A percentile compares a stretch with the other conserved stretches of the same genome.
phyloP scores from a whole-genome alignment of 768 basidiomycete species.

The Naematelia aurantialba region DNA sequence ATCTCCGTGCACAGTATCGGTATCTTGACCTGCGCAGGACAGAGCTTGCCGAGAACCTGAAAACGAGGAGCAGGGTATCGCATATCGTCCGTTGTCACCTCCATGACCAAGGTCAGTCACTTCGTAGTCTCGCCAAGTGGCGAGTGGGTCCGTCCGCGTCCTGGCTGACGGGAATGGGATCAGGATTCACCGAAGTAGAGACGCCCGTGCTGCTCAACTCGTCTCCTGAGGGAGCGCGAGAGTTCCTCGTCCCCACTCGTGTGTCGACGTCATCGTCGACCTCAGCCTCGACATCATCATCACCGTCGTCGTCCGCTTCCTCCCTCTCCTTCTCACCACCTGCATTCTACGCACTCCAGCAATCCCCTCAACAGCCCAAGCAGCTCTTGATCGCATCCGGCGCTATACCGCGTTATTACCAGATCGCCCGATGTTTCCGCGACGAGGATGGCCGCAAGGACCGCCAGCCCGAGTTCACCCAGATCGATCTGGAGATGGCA shows the following conservation, averaged over 20 bases:
- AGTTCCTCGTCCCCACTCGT: constrained; percentile 85
- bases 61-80: constrained; percentile 75
- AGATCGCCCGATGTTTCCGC: constrained; percentile 89
- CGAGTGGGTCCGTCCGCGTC: constrained; percentile 5
- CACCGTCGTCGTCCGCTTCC: constrained; percentile 15
- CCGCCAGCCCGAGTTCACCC: constrained; percentile 94
- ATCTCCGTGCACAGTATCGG: constrained; percentile 76
- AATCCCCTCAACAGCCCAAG: constrained; percentile 95
- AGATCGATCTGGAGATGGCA: constrained; percentile 94
- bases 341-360: constrained; percentile 79
- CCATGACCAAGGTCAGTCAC: constrained; percentile 63
- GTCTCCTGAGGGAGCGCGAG: constrained; percentile 88
- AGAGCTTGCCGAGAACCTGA: constrained; percentile 70
- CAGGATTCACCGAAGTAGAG: constrained; percentile 89
- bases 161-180: constrained; percentile 13
- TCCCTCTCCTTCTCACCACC: constrained; percentile 19
- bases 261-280: constrained; percentile 7
- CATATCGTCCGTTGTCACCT: constrained; percentile 70
- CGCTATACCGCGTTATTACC: constrained; percentile 82
- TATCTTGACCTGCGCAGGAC: constrained; percentile 82
- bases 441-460: constrained; percentile 95
- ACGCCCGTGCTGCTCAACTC: constrained; percentile 87
- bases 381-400: constrained; percentile 89
- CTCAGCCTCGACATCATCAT: constrained; percentile 11
- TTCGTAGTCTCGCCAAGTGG: neutral